Evolutionary conservation across 768 basidiomycete species (phyloP), one percentile per base, ranked within the genome.

Genomic region (Boletus rubropictus): DNA sequence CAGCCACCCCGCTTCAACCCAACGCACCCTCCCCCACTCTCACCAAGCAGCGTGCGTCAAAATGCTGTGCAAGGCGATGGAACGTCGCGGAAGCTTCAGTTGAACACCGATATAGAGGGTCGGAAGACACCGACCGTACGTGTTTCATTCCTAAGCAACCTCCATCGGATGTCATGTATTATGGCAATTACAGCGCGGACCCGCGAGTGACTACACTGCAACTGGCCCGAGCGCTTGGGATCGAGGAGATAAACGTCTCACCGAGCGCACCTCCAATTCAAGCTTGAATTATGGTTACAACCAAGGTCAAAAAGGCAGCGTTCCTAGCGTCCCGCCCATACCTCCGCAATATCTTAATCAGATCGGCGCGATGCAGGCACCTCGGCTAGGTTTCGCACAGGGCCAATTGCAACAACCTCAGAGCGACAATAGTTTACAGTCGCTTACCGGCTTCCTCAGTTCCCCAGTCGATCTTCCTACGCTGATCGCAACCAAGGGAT

Each of bases 401-500:
- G 53, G 47, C 33, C 65, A 61, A 32, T 22, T 50, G 28, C 61
- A 59, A 34, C 65, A 63, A 39, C 55, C 64, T 32, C 57, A 58
- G 44, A 62, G 40, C 37, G 63, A 57, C 25, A 61, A 52, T 47
- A 56, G 44, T 49, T 5, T 56, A n/a, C 78, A 78, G 56, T 66
- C 68, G 10, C 64, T 70, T 4, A 65, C 72, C 48, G 72, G 71
- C 20, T 75, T 82, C 59, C 56, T 80, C 43, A 75, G 67, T 43
- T 78, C 86, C 5, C 87, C 90, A 2, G 78, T 93, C 53, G 93
- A 95, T 62, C 81, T 95, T 20, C 87, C 86, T 15, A 76, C 83
- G n/a, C 72, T 96, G 48, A 83, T 92, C 55, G 81, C 86, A 3
- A 75, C 78, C 34, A 95, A 95, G 68, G 92, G 92, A 15, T 96